Conservation (phyloP, 495 filamentous ascomycete genomes). For the Tuber microsphaerosporum region DNA sequence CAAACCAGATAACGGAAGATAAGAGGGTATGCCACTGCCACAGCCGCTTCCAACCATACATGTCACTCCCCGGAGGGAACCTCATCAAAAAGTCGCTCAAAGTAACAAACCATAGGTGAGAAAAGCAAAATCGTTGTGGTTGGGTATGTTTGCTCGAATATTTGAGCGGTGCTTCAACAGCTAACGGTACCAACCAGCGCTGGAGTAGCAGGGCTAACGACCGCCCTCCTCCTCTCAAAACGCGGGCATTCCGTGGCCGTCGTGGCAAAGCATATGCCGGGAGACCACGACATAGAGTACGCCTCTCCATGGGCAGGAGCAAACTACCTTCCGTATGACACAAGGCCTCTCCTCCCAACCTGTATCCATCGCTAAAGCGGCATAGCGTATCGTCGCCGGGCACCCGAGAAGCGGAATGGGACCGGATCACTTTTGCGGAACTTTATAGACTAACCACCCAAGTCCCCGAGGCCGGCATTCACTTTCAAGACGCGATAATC, state of each 20-base stretch:
- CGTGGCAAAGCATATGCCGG: constrained; percentile 93
- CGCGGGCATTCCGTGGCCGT: constrained; percentile 69
- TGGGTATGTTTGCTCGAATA: neutral
- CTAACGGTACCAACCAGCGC: constrained; percentile 53
- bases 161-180: neutral
- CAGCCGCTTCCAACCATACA: neutral
- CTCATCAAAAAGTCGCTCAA: neutral
- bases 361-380: too few relatives aligned
- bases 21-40: neutral
- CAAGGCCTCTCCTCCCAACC: neutral
- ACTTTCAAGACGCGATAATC: constrained; percentile 65
- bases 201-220: constrained; percentile 87
- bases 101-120: neutral
- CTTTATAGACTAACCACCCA: constrained; percentile 54
- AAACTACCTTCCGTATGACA: constrained; percentile 64
- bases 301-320: constrained; percentile 92
- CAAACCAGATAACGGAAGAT: too few relatives aligned
- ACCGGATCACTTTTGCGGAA: constrained; percentile 43
- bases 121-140: neutral
- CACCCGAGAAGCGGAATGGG: constrained; percentile 48
- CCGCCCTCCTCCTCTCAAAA: constrained; percentile 71
- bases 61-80: neutral
- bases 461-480: constrained; percentile 79
- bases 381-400: constrained; percentile 51
- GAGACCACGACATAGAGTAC: constrained; percentile 96